Percentiles rank a stretch among this genome's conserved stretches.
phyloP scores from a whole-genome alignment of 257 asterid genomes.

The Solanum medicagineum region DNA sequence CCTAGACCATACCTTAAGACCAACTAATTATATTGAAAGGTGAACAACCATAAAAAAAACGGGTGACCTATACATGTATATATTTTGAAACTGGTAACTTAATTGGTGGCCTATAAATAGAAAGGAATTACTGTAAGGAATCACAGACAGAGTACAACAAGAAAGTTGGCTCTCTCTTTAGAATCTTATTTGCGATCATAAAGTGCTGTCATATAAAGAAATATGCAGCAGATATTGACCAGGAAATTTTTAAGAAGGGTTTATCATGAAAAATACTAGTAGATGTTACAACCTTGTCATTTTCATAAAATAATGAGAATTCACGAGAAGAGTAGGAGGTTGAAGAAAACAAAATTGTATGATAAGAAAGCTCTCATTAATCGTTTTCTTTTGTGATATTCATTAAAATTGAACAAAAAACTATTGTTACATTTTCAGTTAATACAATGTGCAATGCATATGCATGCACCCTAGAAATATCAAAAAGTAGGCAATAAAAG shows the following conservation, averaged over 20 bases:
- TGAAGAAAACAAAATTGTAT: not conserved
- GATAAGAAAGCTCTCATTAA: not conserved
- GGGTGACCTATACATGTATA: not conserved
- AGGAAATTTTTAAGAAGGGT: not conserved
- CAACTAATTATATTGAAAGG: not conserved
- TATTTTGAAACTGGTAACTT: too few species aligned
- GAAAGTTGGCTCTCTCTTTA: not conserved
- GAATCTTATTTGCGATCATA: not conserved
- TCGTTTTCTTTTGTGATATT: not conserved
- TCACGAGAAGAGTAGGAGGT: not conserved
- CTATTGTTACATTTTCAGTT: not conserved
- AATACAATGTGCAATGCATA: not conserved
- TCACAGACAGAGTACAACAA: not conserved
- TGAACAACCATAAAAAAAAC: not conserved
- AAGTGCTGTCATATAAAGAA: not conserved
- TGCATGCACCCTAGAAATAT: not conserved
- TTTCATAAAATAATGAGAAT: not conserved
- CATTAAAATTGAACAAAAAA: not conserved
- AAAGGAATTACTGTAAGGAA: not conserved
- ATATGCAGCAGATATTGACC: not conserved
- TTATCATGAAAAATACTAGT: not conserved
- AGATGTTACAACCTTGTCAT: not conserved
- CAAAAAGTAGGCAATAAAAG: not conserved
- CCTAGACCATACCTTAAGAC: not conserved
- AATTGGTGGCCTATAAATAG: too few species aligned